phyloP scores from a whole-genome alignment of 2,329 filamentous ascomycete species.

The Paecilomyces formosus region DNA sequence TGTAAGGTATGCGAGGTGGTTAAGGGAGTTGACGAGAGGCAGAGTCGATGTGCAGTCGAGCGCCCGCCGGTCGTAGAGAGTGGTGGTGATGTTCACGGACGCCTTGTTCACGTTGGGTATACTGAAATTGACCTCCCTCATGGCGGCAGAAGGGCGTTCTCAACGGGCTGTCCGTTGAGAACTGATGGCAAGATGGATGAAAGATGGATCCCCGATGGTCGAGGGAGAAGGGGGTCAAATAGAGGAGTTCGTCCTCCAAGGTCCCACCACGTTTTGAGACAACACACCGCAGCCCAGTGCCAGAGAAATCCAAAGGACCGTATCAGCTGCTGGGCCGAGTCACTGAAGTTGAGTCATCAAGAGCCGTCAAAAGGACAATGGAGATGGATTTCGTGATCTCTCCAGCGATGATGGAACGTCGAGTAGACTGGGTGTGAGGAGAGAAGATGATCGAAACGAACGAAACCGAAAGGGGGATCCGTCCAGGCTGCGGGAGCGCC shows the following conservation, averaged over 20 bases:
- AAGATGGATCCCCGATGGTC: slow-evolving; percentile 1
- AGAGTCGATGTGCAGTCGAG: slow-evolving; percentile 97
- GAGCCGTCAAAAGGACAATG: slow-evolving; percentile 1
- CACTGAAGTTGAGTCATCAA: background rate
- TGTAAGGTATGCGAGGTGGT: slow-evolving; percentile 96
- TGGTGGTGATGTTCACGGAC: slow-evolving; percentile 95
- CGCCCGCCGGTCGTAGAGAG: slow-evolving; percentile 92
- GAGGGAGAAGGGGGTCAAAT: background rate
- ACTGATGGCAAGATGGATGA: slow-evolving; percentile 3
- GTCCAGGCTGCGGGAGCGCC: background rate
- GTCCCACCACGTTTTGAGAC: background rate
- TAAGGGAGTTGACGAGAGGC: slow-evolving; percentile 96
- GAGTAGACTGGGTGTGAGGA: slow-evolving; percentile 13
- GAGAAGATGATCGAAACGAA: slow-evolving; percentile 12
- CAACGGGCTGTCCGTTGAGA: background rate
- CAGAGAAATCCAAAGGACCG: background rate
- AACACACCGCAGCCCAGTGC: background rate
- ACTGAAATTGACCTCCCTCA: slow-evolving; percentile 99
- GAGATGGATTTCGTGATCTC: slow-evolving; percentile 5
- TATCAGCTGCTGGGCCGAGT: background rate
- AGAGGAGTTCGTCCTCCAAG: background rate
- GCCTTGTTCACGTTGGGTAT: slow-evolving; percentile 99
- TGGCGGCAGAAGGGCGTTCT: slow-evolving; percentile 45
- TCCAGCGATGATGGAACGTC: slow-evolving; percentile 6
- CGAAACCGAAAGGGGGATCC: background rate